These are phyloP conservation scores for Vitis cinerea DNA, from an alignment of 164 flowering plant genomes.

Conservation along the genomic window DNA sequence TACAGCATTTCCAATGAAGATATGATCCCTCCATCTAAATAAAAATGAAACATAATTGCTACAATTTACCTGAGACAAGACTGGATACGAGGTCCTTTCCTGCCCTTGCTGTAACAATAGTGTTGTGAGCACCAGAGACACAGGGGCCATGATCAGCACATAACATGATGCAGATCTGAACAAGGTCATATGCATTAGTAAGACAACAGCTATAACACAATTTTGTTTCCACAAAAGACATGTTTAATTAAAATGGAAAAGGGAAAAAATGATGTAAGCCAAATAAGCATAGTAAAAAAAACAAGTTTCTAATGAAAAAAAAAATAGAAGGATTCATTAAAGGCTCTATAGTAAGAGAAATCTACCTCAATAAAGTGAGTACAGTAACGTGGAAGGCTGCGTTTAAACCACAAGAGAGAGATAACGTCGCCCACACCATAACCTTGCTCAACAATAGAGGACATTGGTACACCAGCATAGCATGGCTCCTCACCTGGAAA, in stretches of 20 bases:
- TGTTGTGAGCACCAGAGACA: slow-evolving; percentile 99
- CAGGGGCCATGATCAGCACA: slow-evolving; percentile 99
- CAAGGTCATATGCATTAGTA: slow-evolving; percentile 6
- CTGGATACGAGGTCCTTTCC: slow-evolving; percentile 97
- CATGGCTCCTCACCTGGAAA: slow-evolving; percentile 87
- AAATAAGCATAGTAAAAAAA: neutral
- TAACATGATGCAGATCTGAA: slow-evolving; percentile 92
- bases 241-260: neutral
- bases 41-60: neutral
- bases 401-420: slow-evolving; percentile 94
- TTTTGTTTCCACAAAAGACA: neutral
- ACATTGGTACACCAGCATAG: slow-evolving; percentile 96
- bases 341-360: neutral
- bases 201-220: neutral
- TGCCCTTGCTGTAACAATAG: slow-evolving; percentile 97
- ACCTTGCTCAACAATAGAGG: slow-evolving; percentile 85
- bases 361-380: slow-evolving; percentile 83
- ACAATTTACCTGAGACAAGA: slow-evolving; percentile 79
- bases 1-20: slow-evolving; percentile 1
- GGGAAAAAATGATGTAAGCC: neutral
- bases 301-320: neutral
- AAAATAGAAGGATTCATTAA: neutral
- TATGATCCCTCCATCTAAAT: neutral
- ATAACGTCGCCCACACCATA: slow-evolving; percentile 94
- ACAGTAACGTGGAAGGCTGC: slow-evolving; percentile 94